Evolutionary conservation across 2,329 filamentous ascomycete genomes (phyloP).

Genomic region (Nannizzia gypsea): DNA sequence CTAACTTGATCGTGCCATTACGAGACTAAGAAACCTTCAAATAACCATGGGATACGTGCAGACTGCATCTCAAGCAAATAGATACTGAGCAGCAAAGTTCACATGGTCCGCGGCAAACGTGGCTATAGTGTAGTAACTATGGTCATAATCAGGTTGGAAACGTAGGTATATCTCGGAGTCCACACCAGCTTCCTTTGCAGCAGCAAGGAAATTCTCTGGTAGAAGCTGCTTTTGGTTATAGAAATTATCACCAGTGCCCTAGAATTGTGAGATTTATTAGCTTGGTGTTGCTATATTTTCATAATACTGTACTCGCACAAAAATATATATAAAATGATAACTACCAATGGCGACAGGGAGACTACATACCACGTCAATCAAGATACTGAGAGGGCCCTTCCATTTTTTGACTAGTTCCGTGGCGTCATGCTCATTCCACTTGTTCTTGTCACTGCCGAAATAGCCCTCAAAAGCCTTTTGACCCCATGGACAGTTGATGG

Average conservation of each 20-base stretch:
- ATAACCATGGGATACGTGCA: not conserved
- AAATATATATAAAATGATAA: too few species aligned
- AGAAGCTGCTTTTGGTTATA: constrained; percentile 89
- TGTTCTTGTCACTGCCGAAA: constrained; percentile 57
- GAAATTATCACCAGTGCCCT: constrained; percentile 91
- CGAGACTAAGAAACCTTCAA: not conserved
- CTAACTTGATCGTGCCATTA: too few species aligned
- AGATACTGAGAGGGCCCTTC: constrained; percentile 58
- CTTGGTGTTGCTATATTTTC: too few species aligned
- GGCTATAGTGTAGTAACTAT: constrained; percentile 95
- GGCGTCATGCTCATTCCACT: constrained; percentile 83
- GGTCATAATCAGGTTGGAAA: constrained; percentile 86
- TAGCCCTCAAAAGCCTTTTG: constrained; percentile 92
- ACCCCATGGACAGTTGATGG: constrained; percentile 77
- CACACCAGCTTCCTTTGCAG: constrained; percentile 63
- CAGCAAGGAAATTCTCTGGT: constrained; percentile 80
- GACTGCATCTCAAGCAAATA: constrained; percentile 43
- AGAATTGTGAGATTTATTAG: not conserved
- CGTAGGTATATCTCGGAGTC: constrained; percentile 60
- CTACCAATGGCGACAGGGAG: not conserved
- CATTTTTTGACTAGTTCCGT: constrained; percentile 74
- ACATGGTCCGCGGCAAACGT: constrained; percentile 84
- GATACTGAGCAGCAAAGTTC: constrained; percentile 77
- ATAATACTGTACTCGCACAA: too few species aligned
- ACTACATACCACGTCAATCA: constrained; percentile 71